These are phyloP conservation scores for Penicillium diatomitis DNA, from an alignment of 495 filamentous ascomycete genomes.

Conservation along the genomic window DNA sequence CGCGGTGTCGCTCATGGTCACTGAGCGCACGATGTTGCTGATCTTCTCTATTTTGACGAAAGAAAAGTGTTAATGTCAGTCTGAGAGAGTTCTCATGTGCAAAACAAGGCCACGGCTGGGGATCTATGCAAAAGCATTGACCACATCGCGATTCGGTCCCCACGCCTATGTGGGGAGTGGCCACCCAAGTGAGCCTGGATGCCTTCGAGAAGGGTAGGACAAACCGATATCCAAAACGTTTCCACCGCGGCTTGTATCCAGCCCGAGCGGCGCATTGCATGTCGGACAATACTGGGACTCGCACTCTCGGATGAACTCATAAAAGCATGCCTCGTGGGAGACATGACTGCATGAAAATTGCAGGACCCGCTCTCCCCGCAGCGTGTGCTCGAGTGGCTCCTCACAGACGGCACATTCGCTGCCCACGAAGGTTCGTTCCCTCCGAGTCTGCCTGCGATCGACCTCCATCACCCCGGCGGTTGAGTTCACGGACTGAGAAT, in stretches of 20 bases:
- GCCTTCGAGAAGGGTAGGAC: slow-evolving; percentile 16
- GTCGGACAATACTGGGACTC: slow-evolving; percentile 93
- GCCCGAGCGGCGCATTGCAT: slow-evolving; percentile 83
- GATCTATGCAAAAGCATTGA: no score
- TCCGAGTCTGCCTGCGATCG: slow-evolving; percentile 69
- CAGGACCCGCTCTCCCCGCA: slow-evolving; percentile 88
- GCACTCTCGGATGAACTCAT: slow-evolving; percentile 93
- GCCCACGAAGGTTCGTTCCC: slow-evolving; percentile 92
- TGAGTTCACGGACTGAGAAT: slow-evolving; percentile 41
- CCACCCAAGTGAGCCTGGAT: no score
- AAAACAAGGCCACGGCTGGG: no score
- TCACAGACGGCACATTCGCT: slow-evolving; percentile 94
- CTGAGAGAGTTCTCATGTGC: no score
- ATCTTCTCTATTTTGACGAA: slow-evolving; percentile 63
- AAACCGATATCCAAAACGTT: slow-evolving; percentile 92
- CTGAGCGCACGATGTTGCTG: slow-evolving; percentile 85
- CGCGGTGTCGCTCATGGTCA: slow-evolving; percentile 55
- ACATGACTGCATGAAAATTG: slow-evolving; percentile 96
- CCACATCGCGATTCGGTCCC: no score
- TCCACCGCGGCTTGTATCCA: slow-evolving; percentile 92
- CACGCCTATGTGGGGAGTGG: no score
- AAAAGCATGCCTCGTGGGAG: slow-evolving; percentile 97
- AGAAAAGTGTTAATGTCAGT: no score
- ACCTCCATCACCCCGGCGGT: slow-evolving; percentile 70
- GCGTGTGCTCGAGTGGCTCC: slow-evolving; percentile 91